Evolutionary conservation across 1,284 basidiomycete genomes (phyloP).

Genomic region (Ganoderma resinaceum): DNA sequence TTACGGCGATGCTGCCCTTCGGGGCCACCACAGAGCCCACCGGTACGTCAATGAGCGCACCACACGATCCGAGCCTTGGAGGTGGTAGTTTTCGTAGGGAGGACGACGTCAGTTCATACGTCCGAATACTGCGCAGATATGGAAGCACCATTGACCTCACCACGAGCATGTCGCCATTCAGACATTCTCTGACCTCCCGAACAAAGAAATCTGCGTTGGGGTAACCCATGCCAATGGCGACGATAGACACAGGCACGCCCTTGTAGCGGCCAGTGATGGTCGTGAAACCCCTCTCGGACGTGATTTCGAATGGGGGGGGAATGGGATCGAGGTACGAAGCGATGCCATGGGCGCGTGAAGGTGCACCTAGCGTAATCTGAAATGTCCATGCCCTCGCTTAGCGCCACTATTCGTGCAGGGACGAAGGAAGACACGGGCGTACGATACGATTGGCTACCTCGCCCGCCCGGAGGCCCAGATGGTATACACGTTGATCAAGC

Average conservation of each 20-base stretch:
- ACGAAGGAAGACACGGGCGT: conserved; percentile 34
- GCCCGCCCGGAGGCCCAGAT: conserved; percentile 75
- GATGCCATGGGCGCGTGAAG: conserved; percentile 70
- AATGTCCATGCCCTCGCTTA: conserved; percentile 7
- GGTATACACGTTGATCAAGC: conserved; percentile 74
- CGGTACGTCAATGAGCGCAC: conserved; percentile 72
- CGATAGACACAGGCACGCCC: conserved; percentile 72
- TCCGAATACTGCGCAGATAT: conserved; percentile 5
- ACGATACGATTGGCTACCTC: conserved; percentile 87
- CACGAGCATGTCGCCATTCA: conserved; percentile 80
- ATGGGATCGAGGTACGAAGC: conserved; percentile 65
- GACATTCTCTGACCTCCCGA: conserved; percentile 80
- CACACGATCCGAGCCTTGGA: conserved; percentile 79
- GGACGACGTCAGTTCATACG: conserved; percentile 20
- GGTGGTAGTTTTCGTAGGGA: conserved; percentile 9
- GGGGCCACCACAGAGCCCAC: conserved; percentile 82
- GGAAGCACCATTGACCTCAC: conserved; percentile 57
- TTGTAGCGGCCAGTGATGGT: conserved; percentile 83
- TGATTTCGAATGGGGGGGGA: conserved; percentile 66
- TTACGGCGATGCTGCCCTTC: conserved; percentile 69
- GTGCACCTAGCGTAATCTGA: conserved; percentile 80
- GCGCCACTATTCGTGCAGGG: conserved; percentile 6
- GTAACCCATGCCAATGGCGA: conserved; percentile 86
- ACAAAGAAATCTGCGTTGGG: conserved; percentile 88
- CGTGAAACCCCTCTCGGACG: conserved; percentile 80